phyloP scores from a whole-genome alignment of 345 rosid species.

The Hibiscus tridactylites region DNA sequence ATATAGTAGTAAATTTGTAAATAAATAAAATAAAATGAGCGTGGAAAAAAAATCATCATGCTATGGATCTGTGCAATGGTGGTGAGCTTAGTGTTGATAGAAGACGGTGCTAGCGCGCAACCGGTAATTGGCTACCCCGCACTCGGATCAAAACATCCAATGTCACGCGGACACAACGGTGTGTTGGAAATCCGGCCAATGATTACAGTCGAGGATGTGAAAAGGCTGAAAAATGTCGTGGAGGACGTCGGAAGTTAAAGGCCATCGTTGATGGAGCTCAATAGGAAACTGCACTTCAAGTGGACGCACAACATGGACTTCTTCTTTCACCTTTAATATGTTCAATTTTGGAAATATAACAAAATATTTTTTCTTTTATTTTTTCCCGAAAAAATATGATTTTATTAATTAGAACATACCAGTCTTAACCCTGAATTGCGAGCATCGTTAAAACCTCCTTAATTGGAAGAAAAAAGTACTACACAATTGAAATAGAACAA shows the following conservation, averaged over 20 bases:
- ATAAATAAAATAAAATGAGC: neutral
- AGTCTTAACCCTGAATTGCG: too few species aligned
- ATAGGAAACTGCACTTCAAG: neutral
- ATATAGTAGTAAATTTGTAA: neutral
- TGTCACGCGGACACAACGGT: neutral
- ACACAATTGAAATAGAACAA: too few species aligned
- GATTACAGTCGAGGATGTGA: neutral
- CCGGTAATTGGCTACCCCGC: neutral
- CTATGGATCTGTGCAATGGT: neutral
- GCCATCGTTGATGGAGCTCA: neutral
- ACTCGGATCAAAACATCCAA: neutral
- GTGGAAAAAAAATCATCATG: neutral
- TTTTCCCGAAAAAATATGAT: too few species aligned
- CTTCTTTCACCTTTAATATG: too few species aligned
- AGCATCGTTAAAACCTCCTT: too few species aligned
- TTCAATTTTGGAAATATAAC: too few species aligned
- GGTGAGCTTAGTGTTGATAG: neutral
- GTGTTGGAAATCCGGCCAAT: neutral
- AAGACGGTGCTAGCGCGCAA: neutral
- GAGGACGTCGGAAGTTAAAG: neutral
- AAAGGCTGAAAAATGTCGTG: neutral
- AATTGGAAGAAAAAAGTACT: too few species aligned
- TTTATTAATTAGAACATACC: too few species aligned
- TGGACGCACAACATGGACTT: neutral
- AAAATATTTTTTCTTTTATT: too few species aligned